Percentiles rank a stretch among this genome's conserved stretches.
These are phyloP conservation scores for Aspergillus bridgeri DNA, from an alignment of 495 filamentous ascomycete species.

Conservation along the genomic window DNA sequence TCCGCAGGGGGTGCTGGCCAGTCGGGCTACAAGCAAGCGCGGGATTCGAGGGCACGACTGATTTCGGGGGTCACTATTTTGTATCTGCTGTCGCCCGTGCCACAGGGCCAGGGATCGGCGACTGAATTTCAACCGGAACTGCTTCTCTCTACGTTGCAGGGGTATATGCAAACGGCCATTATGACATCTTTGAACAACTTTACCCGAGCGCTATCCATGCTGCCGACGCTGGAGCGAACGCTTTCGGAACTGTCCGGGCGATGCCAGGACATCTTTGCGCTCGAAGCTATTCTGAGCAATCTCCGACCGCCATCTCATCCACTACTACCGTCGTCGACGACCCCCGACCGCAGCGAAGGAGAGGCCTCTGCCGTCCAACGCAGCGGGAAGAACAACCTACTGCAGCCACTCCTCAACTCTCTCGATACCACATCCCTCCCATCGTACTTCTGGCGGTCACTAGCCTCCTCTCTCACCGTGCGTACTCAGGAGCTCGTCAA, in stretches of 20 bases:
- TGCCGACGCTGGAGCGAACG: conserved; percentile 79
- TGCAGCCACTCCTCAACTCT: conserved; percentile 68
- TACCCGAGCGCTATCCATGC: conserved; percentile 66
- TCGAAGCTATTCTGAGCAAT: conserved; percentile 72
- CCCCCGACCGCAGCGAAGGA: conserved; percentile 7
- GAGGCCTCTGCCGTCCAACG: not conserved
- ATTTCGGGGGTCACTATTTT: conserved; percentile 73
- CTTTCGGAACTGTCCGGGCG: conserved; percentile 76
- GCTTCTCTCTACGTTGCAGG: conserved; percentile 72
- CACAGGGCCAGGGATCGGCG: conserved; percentile 20
- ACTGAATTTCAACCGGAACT: conserved; percentile 56
- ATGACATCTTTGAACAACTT: conserved; percentile 71
- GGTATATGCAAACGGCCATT: conserved; percentile 72
- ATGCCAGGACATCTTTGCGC: conserved; percentile 84
- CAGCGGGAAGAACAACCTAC: conserved; percentile 49
- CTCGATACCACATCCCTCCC: conserved; percentile 85
- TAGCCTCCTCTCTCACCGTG: conserved; percentile 71
- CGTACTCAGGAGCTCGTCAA: conserved; percentile 79
- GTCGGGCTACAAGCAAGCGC: conserved; percentile 72
- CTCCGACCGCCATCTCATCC: conserved; percentile 65
- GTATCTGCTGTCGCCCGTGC: conserved; percentile 72
- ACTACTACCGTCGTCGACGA: conserved; percentile 39
- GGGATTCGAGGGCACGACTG: conserved; percentile 70
- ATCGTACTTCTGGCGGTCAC: conserved; percentile 86
- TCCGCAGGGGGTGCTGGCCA: conserved; percentile 30